These are phyloP conservation scores for Pseudopithomyces maydicus DNA, from an alignment of 2,329 filamentous ascomycete species.

Conservation along the genomic window DNA sequence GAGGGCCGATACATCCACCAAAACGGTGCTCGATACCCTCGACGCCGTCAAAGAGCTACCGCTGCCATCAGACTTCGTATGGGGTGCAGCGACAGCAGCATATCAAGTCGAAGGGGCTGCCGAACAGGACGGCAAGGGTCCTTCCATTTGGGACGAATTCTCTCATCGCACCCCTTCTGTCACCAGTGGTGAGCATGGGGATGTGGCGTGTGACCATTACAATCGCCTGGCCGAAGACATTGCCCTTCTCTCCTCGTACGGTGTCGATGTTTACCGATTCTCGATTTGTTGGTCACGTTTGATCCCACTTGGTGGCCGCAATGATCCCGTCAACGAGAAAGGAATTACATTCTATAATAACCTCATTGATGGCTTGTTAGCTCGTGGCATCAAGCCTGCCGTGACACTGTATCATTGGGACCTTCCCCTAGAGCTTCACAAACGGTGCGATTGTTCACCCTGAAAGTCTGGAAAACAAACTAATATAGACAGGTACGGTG, in stretches of 20 bases:
- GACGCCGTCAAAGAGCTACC: conserved; percentile 8
- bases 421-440: not conserved
- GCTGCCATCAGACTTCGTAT: conserved; percentile 46
- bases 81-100: conserved; percentile 50
- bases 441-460: not conserved
- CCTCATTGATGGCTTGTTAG: conserved; percentile 17
- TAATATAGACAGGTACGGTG: conserved; percentile 7
- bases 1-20: not conserved
- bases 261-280: conserved; percentile 22
- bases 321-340: conserved; percentile 18
- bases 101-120: conserved; percentile 49
- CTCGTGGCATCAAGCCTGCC: conserved; percentile 12
- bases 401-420: conserved; percentile 24
- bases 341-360: conserved; percentile 17
- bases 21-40: not conserved
- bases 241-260: conserved; percentile 13
- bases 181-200: conserved; percentile 51
- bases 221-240: conserved; percentile 53
- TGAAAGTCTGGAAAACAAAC: not conserved
- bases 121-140: conserved; percentile 48
- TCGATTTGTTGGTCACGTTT: conserved; percentile 20
- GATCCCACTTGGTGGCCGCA: conserved; percentile 17
- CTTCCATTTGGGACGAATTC: conserved; percentile 50
- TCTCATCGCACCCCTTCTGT: conserved; percentile 68
- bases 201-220: conserved; percentile 44